phyloP scores from a whole-genome alignment of 2,329 filamentous ascomycete species.

The Penicillium sp. region DNA sequence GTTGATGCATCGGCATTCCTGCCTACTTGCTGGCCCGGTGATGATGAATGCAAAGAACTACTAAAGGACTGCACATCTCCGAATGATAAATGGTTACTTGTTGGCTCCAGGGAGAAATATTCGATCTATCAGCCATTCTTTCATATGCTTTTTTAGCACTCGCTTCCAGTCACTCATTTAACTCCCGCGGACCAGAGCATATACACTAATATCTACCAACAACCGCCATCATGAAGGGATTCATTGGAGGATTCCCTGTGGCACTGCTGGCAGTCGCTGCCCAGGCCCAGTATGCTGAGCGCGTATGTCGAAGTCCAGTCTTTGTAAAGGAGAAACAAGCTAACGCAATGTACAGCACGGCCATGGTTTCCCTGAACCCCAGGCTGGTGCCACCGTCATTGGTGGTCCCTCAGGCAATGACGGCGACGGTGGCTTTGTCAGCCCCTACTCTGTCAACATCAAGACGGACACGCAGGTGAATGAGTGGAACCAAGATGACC shows the following conservation, averaged over 20 bases:
- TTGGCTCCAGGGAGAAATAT: constrained; percentile 7
- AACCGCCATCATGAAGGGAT: constrained; percentile 34
- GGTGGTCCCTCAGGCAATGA: constrained; percentile 23
- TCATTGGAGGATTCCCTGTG: constrained; percentile 35
- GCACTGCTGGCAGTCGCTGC: constrained; percentile 35
- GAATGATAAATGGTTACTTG: neutral
- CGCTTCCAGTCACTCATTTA: constrained; percentile 22
- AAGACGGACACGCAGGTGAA: constrained; percentile 17
- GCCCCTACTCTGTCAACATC: constrained; percentile 11
- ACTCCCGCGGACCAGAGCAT: constrained; percentile 1
- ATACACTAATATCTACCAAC: constrained; percentile 11
- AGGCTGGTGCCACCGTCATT: constrained; percentile 17
- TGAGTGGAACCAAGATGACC: constrained; percentile 21
- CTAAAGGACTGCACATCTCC: constrained; percentile 21
- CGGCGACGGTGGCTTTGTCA: constrained; percentile 15
- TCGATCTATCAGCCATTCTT: constrained; percentile 21
- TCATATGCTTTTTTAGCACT: constrained; percentile 14
- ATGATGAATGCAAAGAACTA: constrained; percentile 21
- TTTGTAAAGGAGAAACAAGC: neutral
- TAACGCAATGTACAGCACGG: constrained; percentile 6
- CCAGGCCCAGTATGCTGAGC: constrained; percentile 25
- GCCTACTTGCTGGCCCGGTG: constrained; percentile 3
- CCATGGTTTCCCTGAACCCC: constrained; percentile 4
- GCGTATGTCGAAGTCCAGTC: constrained; percentile 5
- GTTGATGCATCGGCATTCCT: constrained; percentile 18